Evolutionary conservation across 495 filamentous ascomycete genomes (phyloP).

Genomic region (Penicillium canariense): DNA sequence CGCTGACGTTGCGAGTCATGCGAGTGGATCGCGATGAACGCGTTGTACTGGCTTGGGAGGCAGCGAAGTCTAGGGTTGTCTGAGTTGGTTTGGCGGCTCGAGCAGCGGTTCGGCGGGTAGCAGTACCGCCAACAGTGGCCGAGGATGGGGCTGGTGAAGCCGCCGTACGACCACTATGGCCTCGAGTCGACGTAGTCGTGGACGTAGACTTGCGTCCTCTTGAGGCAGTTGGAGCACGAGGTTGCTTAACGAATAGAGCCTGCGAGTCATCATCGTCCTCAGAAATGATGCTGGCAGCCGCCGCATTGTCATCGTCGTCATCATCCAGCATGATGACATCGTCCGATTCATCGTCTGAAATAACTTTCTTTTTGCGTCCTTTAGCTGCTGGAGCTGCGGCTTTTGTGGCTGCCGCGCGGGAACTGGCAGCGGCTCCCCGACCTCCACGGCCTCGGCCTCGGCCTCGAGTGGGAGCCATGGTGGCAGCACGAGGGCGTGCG

Average conservation of each 20-base stretch:
- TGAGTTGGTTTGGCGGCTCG: constrained; percentile 49
- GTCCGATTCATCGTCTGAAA: constrained; percentile 58
- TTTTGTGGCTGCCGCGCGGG: constrained; percentile 37
- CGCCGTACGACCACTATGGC: constrained; percentile 32
- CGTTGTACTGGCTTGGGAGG: constrained; percentile 47
- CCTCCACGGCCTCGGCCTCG: constrained; percentile 51
- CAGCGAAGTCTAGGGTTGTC: constrained; percentile 70
- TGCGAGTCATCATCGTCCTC: constrained; percentile 46
- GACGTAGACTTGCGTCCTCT: constrained; percentile 30
- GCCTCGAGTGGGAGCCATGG: constrained; percentile 43
- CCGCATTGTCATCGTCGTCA: constrained; percentile 62
- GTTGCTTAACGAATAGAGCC: constrained; percentile 53
- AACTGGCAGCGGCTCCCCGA: constrained; percentile 39
- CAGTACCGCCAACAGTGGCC: constrained; percentile 38
- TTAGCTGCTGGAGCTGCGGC: constrained; percentile 36
- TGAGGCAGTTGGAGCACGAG: constrained; percentile 32
- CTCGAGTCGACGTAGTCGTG: constrained; percentile 28
- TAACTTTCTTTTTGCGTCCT: constrained; percentile 43
- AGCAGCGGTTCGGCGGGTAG: constrained; percentile 29
- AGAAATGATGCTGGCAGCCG: constrained; percentile 31
- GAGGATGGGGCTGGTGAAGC: constrained; percentile 46
- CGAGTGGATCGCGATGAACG: constrained; percentile 45
- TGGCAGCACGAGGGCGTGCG: constrained; percentile 19
- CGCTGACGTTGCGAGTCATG: constrained; percentile 39
- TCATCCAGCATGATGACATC: constrained; percentile 63